These are phyloP conservation scores for Penicillium janthinellum DNA, from an alignment of 2,329 filamentous ascomycete species.

Conservation along the genomic window DNA sequence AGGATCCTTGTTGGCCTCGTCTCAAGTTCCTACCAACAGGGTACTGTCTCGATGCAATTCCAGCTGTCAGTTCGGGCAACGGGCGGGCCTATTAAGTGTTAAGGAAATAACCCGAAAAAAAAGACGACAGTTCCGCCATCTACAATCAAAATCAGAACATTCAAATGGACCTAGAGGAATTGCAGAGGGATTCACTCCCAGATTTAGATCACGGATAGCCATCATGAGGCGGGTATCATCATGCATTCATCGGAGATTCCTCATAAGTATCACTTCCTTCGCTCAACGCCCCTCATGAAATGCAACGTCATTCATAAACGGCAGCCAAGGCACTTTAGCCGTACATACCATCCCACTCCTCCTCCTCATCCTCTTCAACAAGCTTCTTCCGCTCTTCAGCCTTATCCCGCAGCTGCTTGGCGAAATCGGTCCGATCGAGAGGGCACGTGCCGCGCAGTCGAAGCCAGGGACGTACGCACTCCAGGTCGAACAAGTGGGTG, in stretches of 20 bases:
- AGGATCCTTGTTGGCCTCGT: too few species aligned
- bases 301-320: constrained; percentile 4
- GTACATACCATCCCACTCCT: constrained; percentile 55
- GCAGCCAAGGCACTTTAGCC: constrained; percentile 26
- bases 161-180: neutral
- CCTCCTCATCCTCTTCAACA: constrained; percentile 45
- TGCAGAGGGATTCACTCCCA: neutral
- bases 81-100: too few species aligned
- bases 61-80: too few species aligned
- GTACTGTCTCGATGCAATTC: too few species aligned
- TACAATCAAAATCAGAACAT: too few species aligned
- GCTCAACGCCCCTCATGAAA: constrained; percentile 2
- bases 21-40: too few species aligned
- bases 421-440: constrained; percentile 60
- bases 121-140: too few species aligned
- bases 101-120: too few species aligned
- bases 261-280: neutral
- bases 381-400: constrained; percentile 51
- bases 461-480: constrained; percentile 67
- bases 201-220: neutral
- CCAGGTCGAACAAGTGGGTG: constrained; percentile 64
- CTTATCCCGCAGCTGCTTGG: constrained; percentile 57
- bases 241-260: neutral
- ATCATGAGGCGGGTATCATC: neutral
- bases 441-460: constrained; percentile 66